These are phyloP conservation scores for Strobilomyces confusus DNA, from an alignment of 768 basidiomycete genomes.

Conservation along the genomic window DNA sequence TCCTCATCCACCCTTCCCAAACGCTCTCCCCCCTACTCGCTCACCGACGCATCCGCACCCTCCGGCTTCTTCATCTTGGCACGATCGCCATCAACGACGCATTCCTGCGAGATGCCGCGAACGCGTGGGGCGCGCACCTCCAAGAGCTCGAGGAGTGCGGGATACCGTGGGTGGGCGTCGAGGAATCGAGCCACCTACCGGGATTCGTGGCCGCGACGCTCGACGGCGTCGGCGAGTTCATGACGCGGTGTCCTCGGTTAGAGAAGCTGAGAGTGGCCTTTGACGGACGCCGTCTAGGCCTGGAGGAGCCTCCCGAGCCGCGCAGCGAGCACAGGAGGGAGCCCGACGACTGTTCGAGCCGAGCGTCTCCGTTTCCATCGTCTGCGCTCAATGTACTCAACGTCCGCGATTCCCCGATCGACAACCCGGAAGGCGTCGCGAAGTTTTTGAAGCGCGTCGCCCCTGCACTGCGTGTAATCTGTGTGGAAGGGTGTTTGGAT, in stretches of 20 bases:
- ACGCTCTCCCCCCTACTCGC: conserved; percentile 23
- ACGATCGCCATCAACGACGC: conserved; percentile 26
- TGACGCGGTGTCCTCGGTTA: conserved; percentile 16
- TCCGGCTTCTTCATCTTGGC: conserved; percentile 25
- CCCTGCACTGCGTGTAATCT: conserved; percentile 23
- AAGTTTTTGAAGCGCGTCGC: conserved; percentile 22
- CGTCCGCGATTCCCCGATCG: conserved; percentile 27
- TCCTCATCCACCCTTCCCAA: conserved; percentile 22
- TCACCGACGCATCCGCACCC: conserved; percentile 16
- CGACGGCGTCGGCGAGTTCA: conserved; percentile 19
- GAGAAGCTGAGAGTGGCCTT: conserved; percentile 21
- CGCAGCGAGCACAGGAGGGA: not conserved
- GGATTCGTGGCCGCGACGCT: conserved; percentile 18
- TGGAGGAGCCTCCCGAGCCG: not conserved
- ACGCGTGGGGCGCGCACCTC: conserved; percentile 24
- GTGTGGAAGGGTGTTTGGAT: conserved; percentile 25
- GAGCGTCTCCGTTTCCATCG: not conserved
- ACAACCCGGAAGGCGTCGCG: conserved; percentile 24
- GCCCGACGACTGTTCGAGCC: not conserved
- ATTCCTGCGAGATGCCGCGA: conserved; percentile 24
- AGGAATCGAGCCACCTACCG: conserved; percentile 11
- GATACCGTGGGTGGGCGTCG: conserved; percentile 24
- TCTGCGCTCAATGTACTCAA: conserved; percentile 24
- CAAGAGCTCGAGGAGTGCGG: conserved; percentile 27
- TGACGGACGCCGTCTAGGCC: conserved; percentile 16